Base-by-base conservation (phyloP, 352 stramenopile genomes). In the Phytopythium chamaehyphon region DNA sequence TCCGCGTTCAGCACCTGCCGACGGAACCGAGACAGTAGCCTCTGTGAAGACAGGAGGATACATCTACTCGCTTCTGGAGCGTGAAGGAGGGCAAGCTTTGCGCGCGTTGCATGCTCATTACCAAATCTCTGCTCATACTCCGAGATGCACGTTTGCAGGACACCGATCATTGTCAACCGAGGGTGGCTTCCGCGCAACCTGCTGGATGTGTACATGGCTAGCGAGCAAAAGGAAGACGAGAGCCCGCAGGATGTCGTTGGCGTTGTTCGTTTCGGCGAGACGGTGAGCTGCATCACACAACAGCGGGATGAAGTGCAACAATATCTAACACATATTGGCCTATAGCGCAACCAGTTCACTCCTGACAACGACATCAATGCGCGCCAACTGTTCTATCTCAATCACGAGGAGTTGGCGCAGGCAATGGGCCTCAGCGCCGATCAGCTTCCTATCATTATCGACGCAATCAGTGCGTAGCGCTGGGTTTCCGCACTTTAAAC, bases 11-110 rank as follows among this genome's bases (percentile, higher is more conserved):
- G 80, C 84, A 3, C 84, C 84, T 21, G 81, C 83, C 16, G 82
- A 93, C 28, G 73, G 71, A 14, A 87, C 70, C 35, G 84, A 95
- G 61, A 86, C 68, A 18, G 79, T 90, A 28, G 82, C 77, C 37
- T 84, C 64, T n/a, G 73, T 85, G 12, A 90, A 90, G 40, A 90
- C 84, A 21, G 84, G 84, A 6, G 84, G 84, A 33, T 95, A 93
- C 64, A 76, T 95, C 47, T 95, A 95, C 64, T 89, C 81, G 19
- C 57, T 95, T 3, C 58, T 95, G 36, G 59, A 86, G 37, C 80
- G 84, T 40, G 67, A 84, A 1, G 68, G 86, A 45, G 80, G 80
- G 80, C 90, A 51, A 47, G 71, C 50, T 2, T 43, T 31, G 47
- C 44, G n/a, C n/a, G n/a, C n/a, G n/a, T n/a, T n/a, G n/a, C n/a